Base-by-base conservation (phyloP, 352 stramenopile species). In the Phytopythium ostracodes region DNA sequence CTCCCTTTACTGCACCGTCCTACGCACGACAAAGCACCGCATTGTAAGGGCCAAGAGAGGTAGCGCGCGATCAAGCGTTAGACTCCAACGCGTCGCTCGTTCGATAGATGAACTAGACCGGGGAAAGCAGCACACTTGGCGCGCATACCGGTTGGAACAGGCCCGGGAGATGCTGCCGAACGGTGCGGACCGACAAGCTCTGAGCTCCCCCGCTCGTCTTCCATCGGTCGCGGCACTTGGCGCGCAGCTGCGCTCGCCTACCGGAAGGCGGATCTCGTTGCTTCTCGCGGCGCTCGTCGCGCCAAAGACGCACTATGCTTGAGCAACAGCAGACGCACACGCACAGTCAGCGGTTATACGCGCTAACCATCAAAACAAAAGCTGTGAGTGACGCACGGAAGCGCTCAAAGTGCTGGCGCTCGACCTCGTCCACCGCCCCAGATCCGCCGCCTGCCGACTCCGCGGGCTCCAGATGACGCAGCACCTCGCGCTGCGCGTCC, bases 401-500 rank as follows among this genome's bases (percentile, higher is more conserved):
- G 43, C 77, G 64, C 6, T 73, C 71, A 18, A 75, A 72, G 59
- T 88, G 77, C 31, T 79, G 60, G 43, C 66, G 70, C 42, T 83
- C 63, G 52, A 89, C 61, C 33, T 72, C 70, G 25, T 65, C 63
- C 9, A 70, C 53, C 33, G 63, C 77, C 25, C 59, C 56, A 14
- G 56, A 67, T 36, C 83, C 75, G 27, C 53, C 62, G 29, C 49
- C 63, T 17, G 56, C 35, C 2, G 44, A 46, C 2, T 59, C 31
- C 11, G 56, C 66, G 31, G 52, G 56, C 56, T 71, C 72, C 36
- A 90, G 63, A 35, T 67, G 54, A 11, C 69, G 59, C 29, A 88
- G 61, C 10, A 85, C 70, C 54, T 84, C 77, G 24, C 59, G 65
- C 44, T 88, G 70, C 5, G 65, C 70, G 42, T 75, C 67, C 4